Conservation (phyloP, 2,329 filamentous ascomycete genomes). For the Parastagonospora avenae region DNA sequence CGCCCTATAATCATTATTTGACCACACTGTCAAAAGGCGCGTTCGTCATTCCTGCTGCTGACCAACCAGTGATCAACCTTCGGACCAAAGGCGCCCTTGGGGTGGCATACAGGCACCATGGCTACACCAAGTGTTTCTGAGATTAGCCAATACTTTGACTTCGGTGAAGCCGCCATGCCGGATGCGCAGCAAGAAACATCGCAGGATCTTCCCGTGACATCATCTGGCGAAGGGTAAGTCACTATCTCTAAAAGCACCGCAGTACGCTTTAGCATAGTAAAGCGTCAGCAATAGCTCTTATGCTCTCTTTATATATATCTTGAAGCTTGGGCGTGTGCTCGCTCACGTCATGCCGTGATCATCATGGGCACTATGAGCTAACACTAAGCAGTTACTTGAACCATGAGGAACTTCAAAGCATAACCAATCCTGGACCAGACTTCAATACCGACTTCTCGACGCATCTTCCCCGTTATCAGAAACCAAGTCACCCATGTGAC, state of each 20-base stretch:
- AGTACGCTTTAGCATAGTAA: neutral
- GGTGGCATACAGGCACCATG: conserved; percentile 26
- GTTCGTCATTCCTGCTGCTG: conserved; percentile 10
- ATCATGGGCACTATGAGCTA: conserved; percentile 2
- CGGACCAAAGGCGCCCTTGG: neutral
- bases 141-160: conserved; percentile 48
- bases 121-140: conserved; percentile 34
- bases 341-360: neutral
- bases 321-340: neutral
- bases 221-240: conserved; percentile 22
- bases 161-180: conserved; percentile 44
- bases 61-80: neutral
- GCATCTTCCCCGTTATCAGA: conserved; percentile 55
- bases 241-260: neutral
- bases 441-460: conserved; percentile 52
- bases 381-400: conserved; percentile 6
- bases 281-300: neutral
- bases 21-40: conserved; percentile 19
- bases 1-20: conserved; percentile 24
- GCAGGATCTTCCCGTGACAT: conserved; percentile 1
- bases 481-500: conserved; percentile 53
- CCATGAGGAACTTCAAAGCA: conserved; percentile 3
- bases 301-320: neutral
- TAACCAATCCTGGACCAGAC: conserved; percentile 19
- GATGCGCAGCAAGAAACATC: conserved; percentile 21